phyloP scores from a whole-genome alignment of 1,284 basidiomycete species.

The Thecaphora frezii region DNA sequence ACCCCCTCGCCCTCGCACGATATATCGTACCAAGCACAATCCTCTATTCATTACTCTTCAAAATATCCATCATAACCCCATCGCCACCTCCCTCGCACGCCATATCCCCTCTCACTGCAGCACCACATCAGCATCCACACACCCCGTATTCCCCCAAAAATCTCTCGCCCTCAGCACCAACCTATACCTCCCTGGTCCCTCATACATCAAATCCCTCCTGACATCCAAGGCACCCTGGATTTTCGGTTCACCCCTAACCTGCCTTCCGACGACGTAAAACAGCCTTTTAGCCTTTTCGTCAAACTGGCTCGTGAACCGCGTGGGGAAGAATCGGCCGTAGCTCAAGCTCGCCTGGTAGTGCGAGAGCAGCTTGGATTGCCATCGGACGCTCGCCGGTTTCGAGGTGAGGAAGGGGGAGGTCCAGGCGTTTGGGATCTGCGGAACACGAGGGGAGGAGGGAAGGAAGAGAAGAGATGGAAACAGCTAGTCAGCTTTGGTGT shows the following conservation, averaged over 20 bases:
- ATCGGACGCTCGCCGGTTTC: neutral
- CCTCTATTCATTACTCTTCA: too few species aligned
- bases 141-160: conserved; percentile 41
- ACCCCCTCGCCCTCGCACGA: too few species aligned
- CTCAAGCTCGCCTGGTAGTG: conserved; percentile 41
- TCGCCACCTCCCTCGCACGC: too few species aligned
- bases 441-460: neutral
- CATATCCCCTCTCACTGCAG: too few species aligned
- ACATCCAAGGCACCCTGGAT: conserved; percentile 31
- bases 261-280: conserved; percentile 37
- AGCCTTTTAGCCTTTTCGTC: conserved; percentile 44
- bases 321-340: conserved; percentile 29
- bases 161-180: conserved; percentile 45
- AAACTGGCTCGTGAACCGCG: conserved; percentile 39
- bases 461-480: neutral
- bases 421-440: conserved; percentile 18
- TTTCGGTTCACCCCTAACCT: conserved; percentile 29
- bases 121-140: conserved; percentile 23
- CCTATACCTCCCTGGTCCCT: conserved; percentile 29
- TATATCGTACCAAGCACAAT: too few species aligned
- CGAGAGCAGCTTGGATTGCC: conserved; percentile 32
- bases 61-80: too few species aligned
- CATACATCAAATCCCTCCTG: conserved; percentile 6
- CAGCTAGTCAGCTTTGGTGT: neutral
- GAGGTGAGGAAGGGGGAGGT: neutral